Percentiles rank a stretch among this genome's conserved stretches.
Conservation (phyloP, 2,329 filamentous ascomycete species). For the Verticillium nubilum region DNA sequence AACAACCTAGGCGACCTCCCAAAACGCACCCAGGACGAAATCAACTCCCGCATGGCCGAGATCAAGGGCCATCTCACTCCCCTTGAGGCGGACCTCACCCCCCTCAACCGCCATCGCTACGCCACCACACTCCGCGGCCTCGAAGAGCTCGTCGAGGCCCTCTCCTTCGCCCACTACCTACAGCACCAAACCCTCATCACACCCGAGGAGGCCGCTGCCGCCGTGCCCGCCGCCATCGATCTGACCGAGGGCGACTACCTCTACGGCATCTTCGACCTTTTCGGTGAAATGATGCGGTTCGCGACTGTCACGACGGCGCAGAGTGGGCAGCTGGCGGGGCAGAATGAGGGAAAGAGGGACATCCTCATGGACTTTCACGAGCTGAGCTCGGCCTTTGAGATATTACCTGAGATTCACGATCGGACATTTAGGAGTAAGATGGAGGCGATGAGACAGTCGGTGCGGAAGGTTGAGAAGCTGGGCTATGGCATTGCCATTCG, state of each 20-base stretch:
- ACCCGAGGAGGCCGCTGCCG: slow-evolving; percentile 50
- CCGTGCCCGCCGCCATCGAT: slow-evolving; percentile 47
- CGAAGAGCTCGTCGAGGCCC: slow-evolving; percentile 91
- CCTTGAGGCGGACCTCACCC: slow-evolving; percentile 68
- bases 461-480: slow-evolving; percentile 88
- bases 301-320: slow-evolving; percentile 84
- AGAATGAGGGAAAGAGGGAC: slow-evolving; percentile 33
- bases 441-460: slow-evolving; percentile 78
- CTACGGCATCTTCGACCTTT: slow-evolving; percentile 87
- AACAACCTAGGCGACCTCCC: slow-evolving; percentile 11
- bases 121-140: slow-evolving; percentile 73
- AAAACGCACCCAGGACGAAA: slow-evolving; percentile 58
- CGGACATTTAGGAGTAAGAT: slow-evolving; percentile 70
- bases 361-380: slow-evolving; percentile 78
- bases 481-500: slow-evolving; percentile 84
- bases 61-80: slow-evolving; percentile 64
- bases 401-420: slow-evolving; percentile 54
- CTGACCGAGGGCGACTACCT: slow-evolving; percentile 82
- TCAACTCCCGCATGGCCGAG: slow-evolving; percentile 61
- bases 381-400: slow-evolving; percentile 71
- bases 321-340: slow-evolving; percentile 47
- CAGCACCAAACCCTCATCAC: slow-evolving; percentile 69
- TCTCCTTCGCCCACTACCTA: slow-evolving; percentile 86
- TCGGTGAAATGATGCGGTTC: slow-evolving; percentile 95
- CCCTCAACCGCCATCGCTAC: slow-evolving; percentile 80